Evolutionary conservation across 208 protist genomes (phyloP).

Genomic region (Trypanosomatidae sp.): DNA sequence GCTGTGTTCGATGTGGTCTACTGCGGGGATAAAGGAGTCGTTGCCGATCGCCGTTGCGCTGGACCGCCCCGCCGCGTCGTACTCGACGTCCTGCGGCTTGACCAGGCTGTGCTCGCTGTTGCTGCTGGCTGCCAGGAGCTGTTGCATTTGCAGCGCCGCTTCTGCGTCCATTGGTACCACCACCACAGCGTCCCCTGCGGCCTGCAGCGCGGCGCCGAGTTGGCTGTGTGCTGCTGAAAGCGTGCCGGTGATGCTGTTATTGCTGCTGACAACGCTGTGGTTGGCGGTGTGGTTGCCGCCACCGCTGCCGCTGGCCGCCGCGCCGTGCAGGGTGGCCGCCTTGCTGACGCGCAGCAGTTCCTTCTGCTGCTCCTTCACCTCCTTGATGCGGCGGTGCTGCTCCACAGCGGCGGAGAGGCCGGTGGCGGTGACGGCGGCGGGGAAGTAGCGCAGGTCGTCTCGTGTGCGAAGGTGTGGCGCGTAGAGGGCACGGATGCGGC

Average conservation of each 20-base stretch:
- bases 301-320: constrained; percentile 6
- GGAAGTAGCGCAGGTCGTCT: constrained; percentile 89
- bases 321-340: not conserved
- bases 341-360: constrained; percentile 33
- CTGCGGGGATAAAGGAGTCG: too few relatives aligned
- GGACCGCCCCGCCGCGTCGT: not conserved
- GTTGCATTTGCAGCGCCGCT: constrained; percentile 20
- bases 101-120: too few relatives aligned
- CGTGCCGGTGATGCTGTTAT: too few relatives aligned
- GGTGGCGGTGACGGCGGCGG: constrained; percentile 72
- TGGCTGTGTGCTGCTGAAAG: too few relatives aligned
- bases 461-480: constrained; percentile 58
- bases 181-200: constrained; percentile 9
- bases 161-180: constrained; percentile 11
- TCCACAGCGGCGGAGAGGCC: constrained; percentile 61
- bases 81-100: not conserved
- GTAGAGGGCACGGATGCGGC: constrained; percentile 54
- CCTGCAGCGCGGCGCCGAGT: not conserved
- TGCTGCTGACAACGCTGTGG: too few relatives aligned
- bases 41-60: too few relatives aligned
- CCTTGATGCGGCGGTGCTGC: constrained; percentile 62
- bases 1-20: too few relatives aligned
- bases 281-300: constrained; percentile 6
- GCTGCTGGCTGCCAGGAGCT: constrained; percentile 8
- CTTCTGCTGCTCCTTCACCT: constrained; percentile 39